phyloP scores from a whole-genome alignment of 306 rosid genomes.

The Citrullus amarus region DNA sequence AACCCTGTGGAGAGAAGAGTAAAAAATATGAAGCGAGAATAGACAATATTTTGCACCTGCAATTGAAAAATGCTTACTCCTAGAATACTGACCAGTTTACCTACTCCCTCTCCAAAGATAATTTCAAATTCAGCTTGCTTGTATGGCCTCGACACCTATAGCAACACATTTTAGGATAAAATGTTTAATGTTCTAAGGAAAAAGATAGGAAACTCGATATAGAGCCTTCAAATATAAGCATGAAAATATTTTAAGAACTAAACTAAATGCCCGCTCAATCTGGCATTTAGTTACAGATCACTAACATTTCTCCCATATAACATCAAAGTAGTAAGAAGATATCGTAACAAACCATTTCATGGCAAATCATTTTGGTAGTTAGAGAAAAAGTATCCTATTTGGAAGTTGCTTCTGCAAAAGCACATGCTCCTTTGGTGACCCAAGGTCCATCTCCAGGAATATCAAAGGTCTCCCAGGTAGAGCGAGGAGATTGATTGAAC shows the following conservation, averaged over 20 bases:
- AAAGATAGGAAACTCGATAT: neutral
- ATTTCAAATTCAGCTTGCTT: slow-evolving; percentile 94
- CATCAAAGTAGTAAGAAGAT: neutral
- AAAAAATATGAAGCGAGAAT: slow-evolving; percentile 11
- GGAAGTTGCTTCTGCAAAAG: too few relatives aligned
- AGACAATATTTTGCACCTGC: neutral
- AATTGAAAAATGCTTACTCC: neutral
- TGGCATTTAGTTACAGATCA: neutral
- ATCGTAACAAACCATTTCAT: neutral
- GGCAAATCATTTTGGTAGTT: neutral
- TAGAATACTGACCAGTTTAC: slow-evolving; percentile 55
- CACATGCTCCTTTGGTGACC: too few relatives aligned
- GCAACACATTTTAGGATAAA: slow-evolving; percentile 16
- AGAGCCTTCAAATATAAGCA: neutral
- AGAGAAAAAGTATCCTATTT: neutral
- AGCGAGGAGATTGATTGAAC: too few relatives aligned
- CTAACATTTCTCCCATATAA: neutral
- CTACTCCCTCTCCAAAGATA: slow-evolving; percentile 87
- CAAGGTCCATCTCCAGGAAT: too few relatives aligned
- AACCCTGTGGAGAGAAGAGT: slow-evolving; percentile 50
- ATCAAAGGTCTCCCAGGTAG: too few relatives aligned
- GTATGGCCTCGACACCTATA: slow-evolving; percentile 95
- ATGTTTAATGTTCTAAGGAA: slow-evolving; percentile 9
- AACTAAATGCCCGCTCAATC: neutral
- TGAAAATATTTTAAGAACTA: neutral